phyloP scores from a whole-genome alignment of 2,329 filamentous ascomycete species.

The Stenocarpella maydis region DNA sequence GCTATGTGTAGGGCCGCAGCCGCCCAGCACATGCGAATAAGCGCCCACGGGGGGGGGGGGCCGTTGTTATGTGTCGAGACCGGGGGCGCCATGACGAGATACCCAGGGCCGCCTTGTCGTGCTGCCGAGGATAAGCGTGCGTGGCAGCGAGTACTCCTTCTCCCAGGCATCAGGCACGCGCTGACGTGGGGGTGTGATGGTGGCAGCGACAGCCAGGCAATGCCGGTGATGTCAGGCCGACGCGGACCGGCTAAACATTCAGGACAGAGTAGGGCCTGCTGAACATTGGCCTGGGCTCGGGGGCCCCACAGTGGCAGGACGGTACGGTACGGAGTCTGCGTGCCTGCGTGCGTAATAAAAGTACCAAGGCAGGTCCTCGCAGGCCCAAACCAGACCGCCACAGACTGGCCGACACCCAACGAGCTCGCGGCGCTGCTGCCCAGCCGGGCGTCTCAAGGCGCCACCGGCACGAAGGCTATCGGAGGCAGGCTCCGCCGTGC shows the following conservation, averaged over 20 bases:
- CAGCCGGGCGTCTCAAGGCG: no score
- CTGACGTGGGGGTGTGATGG: background rate
- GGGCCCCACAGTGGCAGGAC: no score
- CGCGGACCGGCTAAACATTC: constrained; percentile 24
- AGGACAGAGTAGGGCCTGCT: background rate
- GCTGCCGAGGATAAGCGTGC: constrained; percentile 25
- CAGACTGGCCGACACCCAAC: no score
- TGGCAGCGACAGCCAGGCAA: background rate
- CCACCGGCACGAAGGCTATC: no score
- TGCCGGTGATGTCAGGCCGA: constrained; percentile 1
- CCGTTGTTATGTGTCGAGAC: constrained; percentile 6
- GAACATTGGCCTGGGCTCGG: background rate
- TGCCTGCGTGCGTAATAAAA: no score
- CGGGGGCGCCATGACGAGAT: constrained; percentile 13
- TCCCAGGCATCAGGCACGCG: constrained; percentile 10
- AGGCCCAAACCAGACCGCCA: no score
- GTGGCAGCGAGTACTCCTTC: constrained; percentile 3
- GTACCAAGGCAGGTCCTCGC: no score
- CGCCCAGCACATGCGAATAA: background rate
- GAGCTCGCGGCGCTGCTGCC: no score
- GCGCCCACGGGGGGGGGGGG: constrained; percentile 1
- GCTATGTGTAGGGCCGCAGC: background rate
- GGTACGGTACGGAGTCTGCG: no score
- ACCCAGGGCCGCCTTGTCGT: background rate
- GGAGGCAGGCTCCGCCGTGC: background rate